Evolutionary conservation across 345 rosid genomes (phyloP).

Genomic region (Ceriops zippeliana): DNA sequence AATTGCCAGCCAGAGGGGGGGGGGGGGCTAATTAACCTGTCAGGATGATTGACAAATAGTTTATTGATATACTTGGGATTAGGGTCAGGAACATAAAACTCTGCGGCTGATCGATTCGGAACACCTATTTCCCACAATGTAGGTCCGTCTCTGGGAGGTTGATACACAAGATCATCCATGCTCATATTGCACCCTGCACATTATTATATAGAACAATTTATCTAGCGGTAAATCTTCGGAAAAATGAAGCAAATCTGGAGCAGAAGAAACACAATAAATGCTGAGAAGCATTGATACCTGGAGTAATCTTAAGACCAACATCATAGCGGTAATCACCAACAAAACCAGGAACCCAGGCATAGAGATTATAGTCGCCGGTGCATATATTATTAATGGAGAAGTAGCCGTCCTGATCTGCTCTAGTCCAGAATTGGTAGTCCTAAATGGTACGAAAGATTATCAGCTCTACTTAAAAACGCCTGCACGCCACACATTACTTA

Average conservation of each 20-base stretch:
- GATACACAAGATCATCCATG: slow-evolving; percentile 20
- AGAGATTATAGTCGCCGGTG: slow-evolving; percentile 20
- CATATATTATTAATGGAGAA: slow-evolving; percentile 17
- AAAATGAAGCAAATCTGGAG: neutral
- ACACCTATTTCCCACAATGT: slow-evolving; percentile 32
- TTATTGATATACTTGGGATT: slow-evolving; percentile 21
- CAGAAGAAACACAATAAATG: neutral
- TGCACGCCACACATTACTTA: no score
- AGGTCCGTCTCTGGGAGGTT: slow-evolving; percentile 32
- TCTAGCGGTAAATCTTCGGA: neutral
- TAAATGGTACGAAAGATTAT: neutral
- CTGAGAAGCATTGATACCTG: slow-evolving; percentile 9
- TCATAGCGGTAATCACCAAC: slow-evolving; percentile 25
- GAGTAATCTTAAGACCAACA: slow-evolving; percentile 3
- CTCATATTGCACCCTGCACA: slow-evolving; percentile 18
- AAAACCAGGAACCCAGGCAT: slow-evolving; percentile 29
- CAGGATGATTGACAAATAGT: slow-evolving; percentile 30
- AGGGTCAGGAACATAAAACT: slow-evolving; percentile 26
- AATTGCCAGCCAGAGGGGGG: no score
- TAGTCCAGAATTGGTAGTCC: slow-evolving; percentile 25
- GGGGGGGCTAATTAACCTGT: slow-evolving; percentile 13
- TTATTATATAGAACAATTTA: neutral
- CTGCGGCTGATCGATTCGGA: slow-evolving; percentile 30
- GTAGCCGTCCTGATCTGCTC: slow-evolving; percentile 19
- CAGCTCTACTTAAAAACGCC: no score